These are phyloP conservation scores for Fusarium acutatum DNA, from an alignment of 2,329 filamentous ascomycete species.

Conservation along the genomic window DNA sequence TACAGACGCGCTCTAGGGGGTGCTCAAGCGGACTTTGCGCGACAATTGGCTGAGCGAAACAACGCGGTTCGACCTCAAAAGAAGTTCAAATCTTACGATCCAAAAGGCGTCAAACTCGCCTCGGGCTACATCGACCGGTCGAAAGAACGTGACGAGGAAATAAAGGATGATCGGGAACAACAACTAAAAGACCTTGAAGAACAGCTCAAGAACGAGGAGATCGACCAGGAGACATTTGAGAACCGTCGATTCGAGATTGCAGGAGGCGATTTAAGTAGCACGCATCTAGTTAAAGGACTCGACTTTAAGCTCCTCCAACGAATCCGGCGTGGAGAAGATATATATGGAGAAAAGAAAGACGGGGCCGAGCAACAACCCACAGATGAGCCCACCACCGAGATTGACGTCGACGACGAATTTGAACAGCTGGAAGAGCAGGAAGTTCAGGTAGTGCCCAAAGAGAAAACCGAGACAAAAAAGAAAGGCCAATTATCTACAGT, in stretches of 20 bases:
- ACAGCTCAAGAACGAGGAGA: constrained; percentile 82
- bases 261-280: constrained; percentile 81
- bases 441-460: constrained; percentile 61
- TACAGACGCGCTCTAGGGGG: constrained; percentile 68
- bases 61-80: constrained; percentile 66
- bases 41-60: constrained; percentile 81
- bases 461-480: constrained; percentile 60
- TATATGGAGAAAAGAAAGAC: constrained; percentile 55
- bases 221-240: constrained; percentile 82
- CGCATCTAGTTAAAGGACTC: constrained; percentile 90
- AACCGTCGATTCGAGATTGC: constrained; percentile 78
- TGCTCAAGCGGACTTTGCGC: constrained; percentile 76
- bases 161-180: constrained; percentile 64
- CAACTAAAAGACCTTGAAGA: constrained; percentile 83
- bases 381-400: constrained; percentile 40
- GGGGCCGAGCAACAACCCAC: constrained; percentile 43
- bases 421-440: constrained; percentile 65
- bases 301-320: constrained; percentile 83
- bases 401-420: constrained; percentile 71
- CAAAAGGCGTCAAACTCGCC: constrained; percentile 83
- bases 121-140: constrained; percentile 87
- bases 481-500: constrained; percentile 68
- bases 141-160: constrained; percentile 65
- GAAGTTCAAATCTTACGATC: constrained; percentile 80
- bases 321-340: constrained; percentile 74